These are phyloP conservation scores for Chaetomium cochliodes DNA, from an alignment of 495 filamentous ascomycete species.

Conservation along the genomic window DNA sequence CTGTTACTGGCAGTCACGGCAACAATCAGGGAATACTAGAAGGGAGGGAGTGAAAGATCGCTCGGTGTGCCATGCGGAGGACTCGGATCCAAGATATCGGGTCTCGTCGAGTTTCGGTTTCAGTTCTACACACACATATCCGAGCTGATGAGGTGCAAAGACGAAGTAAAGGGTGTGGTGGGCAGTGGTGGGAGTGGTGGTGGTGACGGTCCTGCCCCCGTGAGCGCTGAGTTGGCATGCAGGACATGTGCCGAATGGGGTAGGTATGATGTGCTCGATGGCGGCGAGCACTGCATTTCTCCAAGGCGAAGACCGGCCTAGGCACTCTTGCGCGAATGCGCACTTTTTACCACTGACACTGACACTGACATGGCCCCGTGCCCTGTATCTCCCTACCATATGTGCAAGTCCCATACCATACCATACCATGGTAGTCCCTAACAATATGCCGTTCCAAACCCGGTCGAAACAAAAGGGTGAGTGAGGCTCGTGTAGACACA, in stretches of 20 bases:
- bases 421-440: not conserved
- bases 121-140: too few relatives aligned
- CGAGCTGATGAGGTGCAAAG: not conserved
- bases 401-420: not conserved
- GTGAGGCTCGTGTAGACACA: not conserved
- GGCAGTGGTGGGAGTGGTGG: not conserved
- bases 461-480: not conserved
- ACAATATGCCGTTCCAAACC: not conserved
- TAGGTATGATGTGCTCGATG: not conserved
- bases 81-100: not conserved
- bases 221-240: slow-evolving; percentile 18
- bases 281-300: not conserved
- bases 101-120: not conserved
- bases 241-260: slow-evolving; percentile 1
- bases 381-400: not conserved
- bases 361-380: too few relatives aligned
- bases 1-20: too few relatives aligned
- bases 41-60: too few relatives aligned
- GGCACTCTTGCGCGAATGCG: not conserved
- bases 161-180: not conserved
- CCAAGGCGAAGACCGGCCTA: not conserved
- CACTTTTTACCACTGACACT: not conserved
- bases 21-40: too few relatives aligned
- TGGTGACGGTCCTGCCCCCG: slow-evolving; percentile 2
- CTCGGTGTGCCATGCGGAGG: not conserved